These are phyloP conservation scores for Harringtonia aguacate DNA, from an alignment of 2,329 filamentous ascomycete genomes.

Conservation along the genomic window DNA sequence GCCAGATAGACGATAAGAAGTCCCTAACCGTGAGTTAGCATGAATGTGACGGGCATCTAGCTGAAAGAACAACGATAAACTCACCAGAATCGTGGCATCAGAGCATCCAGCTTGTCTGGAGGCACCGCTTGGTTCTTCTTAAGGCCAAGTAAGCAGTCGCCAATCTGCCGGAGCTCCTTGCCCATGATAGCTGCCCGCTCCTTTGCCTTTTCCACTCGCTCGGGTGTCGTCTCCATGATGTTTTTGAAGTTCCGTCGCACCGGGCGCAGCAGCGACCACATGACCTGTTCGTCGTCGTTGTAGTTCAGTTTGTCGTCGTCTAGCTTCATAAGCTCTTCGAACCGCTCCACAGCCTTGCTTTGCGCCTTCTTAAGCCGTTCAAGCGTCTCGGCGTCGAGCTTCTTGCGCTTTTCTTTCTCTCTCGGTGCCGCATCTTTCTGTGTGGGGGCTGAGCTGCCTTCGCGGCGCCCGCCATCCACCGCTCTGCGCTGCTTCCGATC, in stretches of 20 bases:
- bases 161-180: conserved; percentile 24
- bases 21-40: conserved; percentile 16
- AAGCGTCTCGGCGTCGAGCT: conserved; percentile 23
- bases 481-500: conserved; percentile 37
- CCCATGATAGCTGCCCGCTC: conserved; percentile 26
- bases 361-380: conserved; percentile 23
- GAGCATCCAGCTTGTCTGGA: conserved; percentile 18
- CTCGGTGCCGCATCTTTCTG: conserved; percentile 21
- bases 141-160: conserved; percentile 23
- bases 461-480: conserved; percentile 28
- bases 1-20: conserved; percentile 28
- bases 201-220: conserved; percentile 20
- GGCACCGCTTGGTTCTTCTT: conserved; percentile 19
- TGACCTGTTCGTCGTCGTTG: conserved; percentile 22
- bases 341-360: conserved; percentile 23
- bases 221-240: conserved; percentile 23
- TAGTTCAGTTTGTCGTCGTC: conserved; percentile 23
- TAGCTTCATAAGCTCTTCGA: conserved; percentile 25
- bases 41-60: not conserved
- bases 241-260: conserved; percentile 24
- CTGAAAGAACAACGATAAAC: conserved; percentile 5
- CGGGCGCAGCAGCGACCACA: conserved; percentile 27
- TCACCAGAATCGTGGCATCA: conserved; percentile 27
- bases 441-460: conserved; percentile 19
- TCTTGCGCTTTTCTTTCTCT: conserved; percentile 27